These are phyloP conservation scores for Thuja plicata DNA, from an alignment of 83 land plant species.

Conservation along the genomic window DNA sequence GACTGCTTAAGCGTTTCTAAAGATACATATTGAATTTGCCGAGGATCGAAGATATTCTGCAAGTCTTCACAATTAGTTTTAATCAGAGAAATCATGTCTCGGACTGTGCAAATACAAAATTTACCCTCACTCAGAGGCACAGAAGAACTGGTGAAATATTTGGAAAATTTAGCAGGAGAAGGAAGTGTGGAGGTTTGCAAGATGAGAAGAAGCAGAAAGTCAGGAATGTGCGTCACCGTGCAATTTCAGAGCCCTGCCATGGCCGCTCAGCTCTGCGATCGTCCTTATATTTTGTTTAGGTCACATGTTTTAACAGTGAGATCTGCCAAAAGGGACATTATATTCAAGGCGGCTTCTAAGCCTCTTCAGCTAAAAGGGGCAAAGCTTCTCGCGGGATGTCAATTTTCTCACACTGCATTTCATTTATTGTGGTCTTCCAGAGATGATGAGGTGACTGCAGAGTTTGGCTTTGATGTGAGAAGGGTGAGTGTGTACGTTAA, in stretches of 20 bases:
- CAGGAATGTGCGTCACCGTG: slow-evolving; percentile 18
- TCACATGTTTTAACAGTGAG: neutral
- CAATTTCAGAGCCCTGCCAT: slow-evolving; percentile 10
- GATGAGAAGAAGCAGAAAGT: slow-evolving; percentile 13
- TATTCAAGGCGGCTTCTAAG: slow-evolving; percentile 18
- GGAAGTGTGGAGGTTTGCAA: slow-evolving; percentile 39
- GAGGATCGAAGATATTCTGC: no score
- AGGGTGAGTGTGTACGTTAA: neutral
- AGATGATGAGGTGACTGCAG: neutral
- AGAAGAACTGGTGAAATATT: slow-evolving; percentile 26
- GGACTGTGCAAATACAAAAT: slow-evolving; percentile 27
- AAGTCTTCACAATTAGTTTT: no score
- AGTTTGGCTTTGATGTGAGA: slow-evolving; percentile 1
- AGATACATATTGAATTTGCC: no score
- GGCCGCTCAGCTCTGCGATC: neutral
- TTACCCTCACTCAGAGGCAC: slow-evolving; percentile 33
- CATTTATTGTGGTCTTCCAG: slow-evolving; percentile 11
- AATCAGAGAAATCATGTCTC: neutral
- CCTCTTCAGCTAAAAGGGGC: slow-evolving; percentile 9
- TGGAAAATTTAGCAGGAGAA: slow-evolving; percentile 35
- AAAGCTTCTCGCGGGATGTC: neutral
- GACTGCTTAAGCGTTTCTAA: no score
- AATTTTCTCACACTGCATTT: neutral
- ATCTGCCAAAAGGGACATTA: slow-evolving; percentile 19
- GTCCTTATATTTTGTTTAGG: neutral